Base-by-base conservation (phyloP, 2,329 filamentous ascomycete genomes). In the Exutisphaerella laricina region DNA sequence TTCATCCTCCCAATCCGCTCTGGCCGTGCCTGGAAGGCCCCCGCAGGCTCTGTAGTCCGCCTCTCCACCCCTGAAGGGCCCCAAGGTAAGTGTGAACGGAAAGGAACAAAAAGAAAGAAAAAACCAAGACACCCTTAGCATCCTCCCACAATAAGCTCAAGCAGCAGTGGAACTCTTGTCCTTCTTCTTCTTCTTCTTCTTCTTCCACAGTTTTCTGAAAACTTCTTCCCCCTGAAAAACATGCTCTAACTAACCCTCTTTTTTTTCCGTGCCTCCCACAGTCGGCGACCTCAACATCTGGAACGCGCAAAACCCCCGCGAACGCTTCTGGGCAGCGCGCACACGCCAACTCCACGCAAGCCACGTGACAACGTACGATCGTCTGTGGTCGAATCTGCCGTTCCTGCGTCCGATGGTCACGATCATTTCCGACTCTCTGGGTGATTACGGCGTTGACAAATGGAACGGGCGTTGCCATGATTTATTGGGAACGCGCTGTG, bases 261-360 rank as follows among this genome's bases (percentile, higher is more conserved):
- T n/a, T n/a, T n/a, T n/a, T n/a, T n/a, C n/a, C n/a, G n/a, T n/a
- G n/a, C n/a, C n/a, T n/a, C n/a, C n/a, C n/a, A n/a, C n/a, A n/a
- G 85, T 94, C 36, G 84, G 85, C 41, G 87, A 92, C 56, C 68
- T 92, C 13, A 94, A 94, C 62, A 75, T 92, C 55, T 94, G 85
- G 84, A 86, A 84, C 55, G 71, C 74, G 4, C 68, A 80, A 50
- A 88, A 92, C 62, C 83, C 85, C 0, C 77, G 85, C 10, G 87
- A 94, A 62, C 74, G 80, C 30, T 87, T 94, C 69, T 94, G 86
- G 87, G 86, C 87, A 1, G 73, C 79, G 1, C 77, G 87, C 26
- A 92, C 86, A 9, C 75, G 82, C 45, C 86, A 94, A 61, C 74
- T 94, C 13, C 84, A 94, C 55, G 77, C 81, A 10, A 81, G 81